phyloP scores from a whole-genome alignment of 2,329 filamentous ascomycete genomes.

The Trichoderma hamatum region DNA sequence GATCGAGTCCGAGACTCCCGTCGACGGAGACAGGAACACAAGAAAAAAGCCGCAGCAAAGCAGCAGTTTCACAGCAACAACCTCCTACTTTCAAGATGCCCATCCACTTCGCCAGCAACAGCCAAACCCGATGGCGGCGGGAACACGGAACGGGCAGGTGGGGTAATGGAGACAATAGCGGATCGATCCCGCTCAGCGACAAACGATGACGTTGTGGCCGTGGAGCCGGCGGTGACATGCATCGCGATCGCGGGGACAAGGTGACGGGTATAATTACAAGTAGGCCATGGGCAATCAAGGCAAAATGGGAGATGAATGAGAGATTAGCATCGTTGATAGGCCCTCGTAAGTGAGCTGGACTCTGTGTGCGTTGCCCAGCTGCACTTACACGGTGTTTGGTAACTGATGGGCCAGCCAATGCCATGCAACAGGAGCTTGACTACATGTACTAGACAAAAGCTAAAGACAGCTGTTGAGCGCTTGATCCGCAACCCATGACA shows the following conservation, averaged over 20 bases:
- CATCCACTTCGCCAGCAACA: not conserved
- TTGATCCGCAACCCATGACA: constrained; percentile 1
- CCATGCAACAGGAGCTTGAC: not conserved
- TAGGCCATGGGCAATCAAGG: not conserved
- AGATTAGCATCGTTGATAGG: not conserved
- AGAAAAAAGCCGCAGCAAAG: not conserved
- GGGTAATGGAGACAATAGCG: constrained; percentile 7
- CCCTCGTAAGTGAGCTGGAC: not conserved
- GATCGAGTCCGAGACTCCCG: not conserved
- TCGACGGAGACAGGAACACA: not conserved
- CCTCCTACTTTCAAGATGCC: not conserved
- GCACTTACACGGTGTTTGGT: not conserved
- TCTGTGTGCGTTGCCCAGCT: not conserved
- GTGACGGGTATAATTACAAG: not conserved
- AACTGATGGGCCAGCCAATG: not conserved
- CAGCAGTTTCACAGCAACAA: not conserved
- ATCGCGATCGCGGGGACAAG: not conserved
- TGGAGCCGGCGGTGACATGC: constrained; percentile 1
- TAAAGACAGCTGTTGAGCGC: not conserved
- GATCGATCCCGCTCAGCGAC: not conserved
- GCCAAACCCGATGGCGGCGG: constrained; percentile 5
- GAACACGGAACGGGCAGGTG: constrained; percentile 7
- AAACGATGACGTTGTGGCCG: constrained; percentile 6
- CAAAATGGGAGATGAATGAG: not conserved
- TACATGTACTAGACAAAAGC: not conserved